Evolutionary conservation across 1,139 yeast genomes (phyloP).

Genomic region (Yamadazyma diospyri): DNA sequence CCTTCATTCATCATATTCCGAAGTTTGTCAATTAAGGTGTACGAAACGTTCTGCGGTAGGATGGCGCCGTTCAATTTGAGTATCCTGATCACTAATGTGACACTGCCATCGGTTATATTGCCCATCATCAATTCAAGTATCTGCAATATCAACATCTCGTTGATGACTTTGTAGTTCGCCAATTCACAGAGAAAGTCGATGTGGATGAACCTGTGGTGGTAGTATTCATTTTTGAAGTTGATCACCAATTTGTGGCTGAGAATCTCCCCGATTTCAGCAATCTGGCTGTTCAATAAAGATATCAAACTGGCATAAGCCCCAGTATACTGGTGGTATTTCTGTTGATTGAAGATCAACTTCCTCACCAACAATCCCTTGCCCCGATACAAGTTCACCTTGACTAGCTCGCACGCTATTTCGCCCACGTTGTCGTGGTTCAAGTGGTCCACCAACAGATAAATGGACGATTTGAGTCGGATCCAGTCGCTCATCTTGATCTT

Average conservation of each 20-base stretch:
- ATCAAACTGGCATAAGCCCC: slow-evolving; percentile 56
- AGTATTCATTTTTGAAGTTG: slow-evolving; percentile 56
- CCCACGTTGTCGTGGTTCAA: slow-evolving; percentile 47
- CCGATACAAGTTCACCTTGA: slow-evolving; percentile 51
- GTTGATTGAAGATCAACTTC: slow-evolving; percentile 55
- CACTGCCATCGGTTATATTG: slow-evolving; percentile 47
- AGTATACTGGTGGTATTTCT: slow-evolving; percentile 35
- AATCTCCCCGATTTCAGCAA: slow-evolving; percentile 68
- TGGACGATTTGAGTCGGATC: slow-evolving; percentile 46
- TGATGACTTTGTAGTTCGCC: slow-evolving; percentile 61
- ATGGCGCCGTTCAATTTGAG: slow-evolving; percentile 23
- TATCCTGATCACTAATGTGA: slow-evolving; percentile 24
- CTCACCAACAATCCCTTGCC: slow-evolving; percentile 61
- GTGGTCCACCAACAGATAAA: slow-evolving; percentile 47
- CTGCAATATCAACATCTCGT: slow-evolving; percentile 63
- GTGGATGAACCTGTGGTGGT: slow-evolving; percentile 41
- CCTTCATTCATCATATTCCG: slow-evolving; percentile 60
- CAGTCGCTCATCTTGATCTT: slow-evolving; percentile 26
- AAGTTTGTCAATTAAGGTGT: slow-evolving; percentile 59
- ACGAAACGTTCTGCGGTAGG: slow-evolving; percentile 26
- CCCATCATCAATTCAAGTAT: slow-evolving; percentile 55
- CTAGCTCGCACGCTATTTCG: slow-evolving; percentile 44
- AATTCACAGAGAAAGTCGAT: slow-evolving; percentile 60
- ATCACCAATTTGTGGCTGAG: slow-evolving; percentile 52
- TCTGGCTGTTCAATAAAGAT: slow-evolving; percentile 59